Evolutionary conservation across 441 rosid genomes (phyloP), one percentile per base, ranked within the genome.

Genomic region (Adansonia rubrostipa): DNA sequence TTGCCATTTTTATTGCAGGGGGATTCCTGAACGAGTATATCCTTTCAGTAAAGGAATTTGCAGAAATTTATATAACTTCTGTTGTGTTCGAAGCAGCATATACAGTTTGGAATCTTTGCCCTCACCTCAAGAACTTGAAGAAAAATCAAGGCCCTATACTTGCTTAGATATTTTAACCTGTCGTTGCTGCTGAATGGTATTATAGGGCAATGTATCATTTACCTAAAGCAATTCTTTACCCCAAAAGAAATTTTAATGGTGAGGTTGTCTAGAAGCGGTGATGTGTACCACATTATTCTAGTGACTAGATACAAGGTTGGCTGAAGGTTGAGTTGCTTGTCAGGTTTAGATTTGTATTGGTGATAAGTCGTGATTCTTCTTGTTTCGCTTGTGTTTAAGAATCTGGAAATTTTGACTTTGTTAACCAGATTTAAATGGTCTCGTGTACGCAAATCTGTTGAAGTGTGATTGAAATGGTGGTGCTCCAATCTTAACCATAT

Each of bases 31-130:
- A 14, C 84, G 95, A 71, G 92, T 91, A n/a, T 87, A 88, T 84
- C 98, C 99, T 36, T 96, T 96, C 82, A 96, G 94, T 83, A 84
- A 86, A 87, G 99, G 99, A 77, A 83, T 88, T 68, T 83, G 94
- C 85, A 81, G 87, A 80, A 96, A 96, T 77, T 47, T 92, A 28
- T 84, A 88, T 73, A 74, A 85, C 54, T 89, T 93, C 77, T 96
- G 98, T 81, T 96, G 89, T 74, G 80, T 47, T 62, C 78, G 71
- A 71, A 82, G 84, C 79, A 82, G 85, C 58, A 75, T 73, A 64
- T 82, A 86, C 81, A 75, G 77, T 79, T 80, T 93, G 84, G 99
- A 97, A 78, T 74, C 86, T 56, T 61, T 97, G 53, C 99, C 98
- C 62, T 82, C 93, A 5, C 61, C 91, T 3, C 77, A 44, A 54